A percentile compares a stretch with the other conserved stretches of the same genome.
Conservation (phyloP, 2,329 filamentous ascomycete genomes). For the Malbranchea zuffiana region DNA sequence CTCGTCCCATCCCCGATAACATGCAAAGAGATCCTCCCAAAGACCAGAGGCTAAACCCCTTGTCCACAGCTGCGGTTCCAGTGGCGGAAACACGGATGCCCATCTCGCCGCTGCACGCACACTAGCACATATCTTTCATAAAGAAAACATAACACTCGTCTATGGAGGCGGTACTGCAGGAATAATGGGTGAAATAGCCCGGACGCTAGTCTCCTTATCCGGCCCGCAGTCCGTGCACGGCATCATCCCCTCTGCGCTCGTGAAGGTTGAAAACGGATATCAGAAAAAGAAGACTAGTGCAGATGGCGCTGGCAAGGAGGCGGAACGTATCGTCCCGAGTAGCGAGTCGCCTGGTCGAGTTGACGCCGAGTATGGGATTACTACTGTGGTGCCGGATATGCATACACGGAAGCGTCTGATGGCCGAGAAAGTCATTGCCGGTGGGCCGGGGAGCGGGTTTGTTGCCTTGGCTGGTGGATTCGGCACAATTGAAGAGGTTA, state of each 20-base stretch:
- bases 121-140: constrained; percentile 63
- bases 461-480: constrained; percentile 82
- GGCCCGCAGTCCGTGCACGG: constrained; percentile 79
- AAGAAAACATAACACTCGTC: constrained; percentile 68
- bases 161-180: constrained; percentile 93
- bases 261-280: constrained; percentile 53
- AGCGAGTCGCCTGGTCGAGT: constrained; percentile 19
- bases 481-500: constrained; percentile 90
- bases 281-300: constrained; percentile 12
- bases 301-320: constrained; percentile 39
- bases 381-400: constrained; percentile 89
- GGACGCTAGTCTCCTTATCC: constrained; percentile 69
- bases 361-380: constrained; percentile 57
- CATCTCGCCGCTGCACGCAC: constrained; percentile 69
- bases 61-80: constrained; percentile 71
- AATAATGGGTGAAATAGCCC: constrained; percentile 88
- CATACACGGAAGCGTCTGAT: constrained; percentile 91
- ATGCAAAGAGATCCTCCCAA: constrained; percentile 13
- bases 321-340: constrained; percentile 51
- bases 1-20: background rate
- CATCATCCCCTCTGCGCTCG: constrained; percentile 78
- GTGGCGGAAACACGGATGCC: constrained; percentile 57
- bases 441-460: constrained; percentile 76
- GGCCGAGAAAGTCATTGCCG: constrained; percentile 74
- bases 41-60: too few relatives aligned